These are phyloP conservation scores for Penicillium sp. DNA, from an alignment of 2,329 filamentous ascomycete species.

Conservation along the genomic window DNA sequence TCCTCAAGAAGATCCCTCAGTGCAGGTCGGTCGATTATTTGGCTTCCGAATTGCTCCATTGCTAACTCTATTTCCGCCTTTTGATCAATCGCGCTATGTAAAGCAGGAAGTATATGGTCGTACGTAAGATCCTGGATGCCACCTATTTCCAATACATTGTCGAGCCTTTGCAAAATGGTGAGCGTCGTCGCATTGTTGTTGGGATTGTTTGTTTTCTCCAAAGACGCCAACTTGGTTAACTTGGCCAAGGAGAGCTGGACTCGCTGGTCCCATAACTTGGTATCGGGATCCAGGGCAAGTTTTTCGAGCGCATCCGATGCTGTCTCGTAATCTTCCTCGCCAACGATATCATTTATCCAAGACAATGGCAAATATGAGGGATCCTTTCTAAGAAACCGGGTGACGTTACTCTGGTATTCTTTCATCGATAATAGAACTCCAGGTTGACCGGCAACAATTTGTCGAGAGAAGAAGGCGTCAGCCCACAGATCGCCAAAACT, in stretches of 20 bases:
- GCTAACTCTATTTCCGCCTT: slow-evolving; percentile 73
- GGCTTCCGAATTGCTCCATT: slow-evolving; percentile 61
- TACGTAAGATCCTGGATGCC: slow-evolving; percentile 77
- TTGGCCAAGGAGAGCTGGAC: slow-evolving; percentile 88
- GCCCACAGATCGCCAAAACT: slow-evolving; percentile 51
- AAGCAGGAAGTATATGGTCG: slow-evolving; percentile 63
- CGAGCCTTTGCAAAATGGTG: slow-evolving; percentile 49
- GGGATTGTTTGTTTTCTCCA: slow-evolving; percentile 28
- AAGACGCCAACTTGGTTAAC: slow-evolving; percentile 67
- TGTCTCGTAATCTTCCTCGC: slow-evolving; percentile 68
- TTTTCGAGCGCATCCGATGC: slow-evolving; percentile 69
- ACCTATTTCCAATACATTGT: slow-evolving; percentile 64
- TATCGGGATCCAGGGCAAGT: slow-evolving; percentile 67
- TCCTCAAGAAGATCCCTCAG: slow-evolving; percentile 69
- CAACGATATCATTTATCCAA: slow-evolving; percentile 90
- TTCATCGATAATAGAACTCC: slow-evolving; percentile 64
- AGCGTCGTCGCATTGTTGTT: slow-evolving; percentile 34
- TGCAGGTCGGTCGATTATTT: slow-evolving; percentile 57
- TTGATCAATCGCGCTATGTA: slow-evolving; percentile 71
- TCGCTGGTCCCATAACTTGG: slow-evolving; percentile 86
- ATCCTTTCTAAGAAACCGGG: slow-evolving; percentile 70
- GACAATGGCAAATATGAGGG: slow-evolving; percentile 71
- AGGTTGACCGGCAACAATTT: slow-evolving; percentile 65
- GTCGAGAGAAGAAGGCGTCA: slow-evolving; percentile 72
- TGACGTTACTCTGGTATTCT: slow-evolving; percentile 70